A percentile compares a stretch with the other conserved stretches of the same genome.
Evolutionary conservation across 345 rosid species (phyloP).

Genomic region (Heritiera littoralis): DNA sequence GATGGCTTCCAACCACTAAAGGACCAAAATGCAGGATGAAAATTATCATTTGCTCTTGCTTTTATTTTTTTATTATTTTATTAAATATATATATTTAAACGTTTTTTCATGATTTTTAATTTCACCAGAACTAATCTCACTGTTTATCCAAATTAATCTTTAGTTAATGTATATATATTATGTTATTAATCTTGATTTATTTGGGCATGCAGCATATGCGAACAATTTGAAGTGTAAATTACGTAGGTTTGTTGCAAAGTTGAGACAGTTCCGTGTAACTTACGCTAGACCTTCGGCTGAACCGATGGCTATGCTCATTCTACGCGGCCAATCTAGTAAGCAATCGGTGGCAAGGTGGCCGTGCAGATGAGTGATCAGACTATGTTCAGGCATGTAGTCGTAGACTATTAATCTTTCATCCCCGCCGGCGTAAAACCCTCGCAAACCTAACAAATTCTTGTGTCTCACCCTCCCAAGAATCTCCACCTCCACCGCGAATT

Average conservation of each 20-base stretch:
- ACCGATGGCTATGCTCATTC: slow-evolving; percentile 56
- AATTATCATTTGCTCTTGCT: too few species aligned
- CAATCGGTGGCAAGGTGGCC: slow-evolving; percentile 59
- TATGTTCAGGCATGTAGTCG: slow-evolving; percentile 73
- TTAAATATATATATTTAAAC: too few species aligned
- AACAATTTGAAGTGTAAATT: neutral
- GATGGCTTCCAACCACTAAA: too few species aligned
- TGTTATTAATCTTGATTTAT: neutral
- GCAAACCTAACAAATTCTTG: slow-evolving; percentile 56
- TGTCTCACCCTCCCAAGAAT: slow-evolving; percentile 73
- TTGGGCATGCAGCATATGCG: neutral
- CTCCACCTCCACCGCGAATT: slow-evolving; percentile 74
- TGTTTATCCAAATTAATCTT: neutral
- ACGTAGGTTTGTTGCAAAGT: neutral
- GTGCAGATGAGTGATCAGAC: slow-evolving; percentile 65
- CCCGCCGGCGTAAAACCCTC: slow-evolving; percentile 68
- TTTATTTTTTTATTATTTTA: too few species aligned
- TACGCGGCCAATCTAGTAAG: slow-evolving; percentile 58
- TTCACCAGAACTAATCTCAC: too few species aligned
- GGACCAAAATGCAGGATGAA: too few species aligned
- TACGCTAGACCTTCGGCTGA: slow-evolving; percentile 71
- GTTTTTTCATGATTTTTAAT: too few species aligned
- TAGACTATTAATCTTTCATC: slow-evolving; percentile 70
- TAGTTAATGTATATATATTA: neutral
- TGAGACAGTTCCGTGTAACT: slow-evolving; percentile 22